Evolutionary conservation across 345 rosid genomes (phyloP).

Genomic region (Rhodomyrtus tomentosa): DNA sequence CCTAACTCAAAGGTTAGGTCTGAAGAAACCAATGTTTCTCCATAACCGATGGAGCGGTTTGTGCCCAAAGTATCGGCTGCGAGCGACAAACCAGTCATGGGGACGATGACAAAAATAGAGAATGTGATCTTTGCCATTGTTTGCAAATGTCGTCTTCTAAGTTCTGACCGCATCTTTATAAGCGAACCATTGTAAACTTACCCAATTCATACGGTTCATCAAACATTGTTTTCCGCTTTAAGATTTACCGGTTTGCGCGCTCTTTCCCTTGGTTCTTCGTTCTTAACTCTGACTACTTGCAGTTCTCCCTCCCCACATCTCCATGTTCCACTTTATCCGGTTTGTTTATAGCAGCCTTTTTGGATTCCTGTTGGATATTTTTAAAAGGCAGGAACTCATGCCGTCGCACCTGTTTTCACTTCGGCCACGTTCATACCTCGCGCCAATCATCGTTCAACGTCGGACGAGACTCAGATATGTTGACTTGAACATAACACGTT

Average conservation of each 20-base stretch:
- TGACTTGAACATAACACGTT: background rate
- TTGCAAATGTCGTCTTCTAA: background rate
- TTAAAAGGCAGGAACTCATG: background rate
- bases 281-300: background rate
- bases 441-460: background rate
- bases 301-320: background rate
- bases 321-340: background rate
- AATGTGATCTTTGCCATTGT: background rate
- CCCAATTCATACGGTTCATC: background rate
- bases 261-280: background rate
- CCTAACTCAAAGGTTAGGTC: conserved; percentile 9
- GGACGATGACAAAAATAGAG: background rate
- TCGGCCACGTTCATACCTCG: background rate
- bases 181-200: background rate
- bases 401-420: background rate
- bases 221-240: background rate
- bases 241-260: background rate
- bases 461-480: background rate
- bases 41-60: background rate
- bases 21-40: conserved; percentile 5
- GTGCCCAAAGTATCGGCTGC: background rate
- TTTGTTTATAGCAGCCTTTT: background rate
- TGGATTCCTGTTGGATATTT: background rate
- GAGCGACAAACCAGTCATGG: background rate
- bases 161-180: background rate